Base-by-base conservation (phyloP, 108 stramenopile genomes). In the Skeletonema potamos region DNA sequence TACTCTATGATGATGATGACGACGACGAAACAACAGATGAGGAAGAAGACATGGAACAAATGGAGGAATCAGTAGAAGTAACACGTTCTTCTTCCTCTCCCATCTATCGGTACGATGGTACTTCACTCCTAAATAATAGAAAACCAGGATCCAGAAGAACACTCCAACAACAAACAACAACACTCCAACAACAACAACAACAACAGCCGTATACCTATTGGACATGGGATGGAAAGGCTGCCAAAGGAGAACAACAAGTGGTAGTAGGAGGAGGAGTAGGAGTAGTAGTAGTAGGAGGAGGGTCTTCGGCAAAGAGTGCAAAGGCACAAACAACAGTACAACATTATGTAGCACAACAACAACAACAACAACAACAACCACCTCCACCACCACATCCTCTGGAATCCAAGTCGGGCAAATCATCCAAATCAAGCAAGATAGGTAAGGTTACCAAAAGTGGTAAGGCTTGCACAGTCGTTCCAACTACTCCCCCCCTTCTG, bases 401-500 rank as follows among this genome's bases (percentile, higher is more conserved):
- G 3, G 6, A 22, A 22, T 51, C 48, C n/a, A 58, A 58, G 29
- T 58, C 58, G 6, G 27, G 27, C 58, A 58, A 58, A 28, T 29
- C 29, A 28, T 29, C 29, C 30, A 58, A 51, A 51, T 51, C 48
- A 18, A 7, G 6, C 5, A 58, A 58, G 9, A 30, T 58, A 6
- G 58, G 58, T 3, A 58, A 58, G 24, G 24, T 58, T 11, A 68
- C 67, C 26, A 58, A 68, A 27, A 68, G 67, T 29, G 67, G 67
- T 1, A 68, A 68, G 34, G 1, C 24, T 12, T 68, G 67, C n/a
- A 17, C n/a, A n/a, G n/a, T n/a, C n/a, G n/a, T n/a, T 58, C 24
- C 10, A 29, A 7, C 9, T 44, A 3, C 27, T 27, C 1, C 24
- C 51, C 2, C 32, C 48, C 27, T 12, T n/a, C n/a, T n/a, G n/a